Evolutionary conservation across 169 alveolate genomes (phyloP).

Genomic region (Perkinsus olseni): DNA sequence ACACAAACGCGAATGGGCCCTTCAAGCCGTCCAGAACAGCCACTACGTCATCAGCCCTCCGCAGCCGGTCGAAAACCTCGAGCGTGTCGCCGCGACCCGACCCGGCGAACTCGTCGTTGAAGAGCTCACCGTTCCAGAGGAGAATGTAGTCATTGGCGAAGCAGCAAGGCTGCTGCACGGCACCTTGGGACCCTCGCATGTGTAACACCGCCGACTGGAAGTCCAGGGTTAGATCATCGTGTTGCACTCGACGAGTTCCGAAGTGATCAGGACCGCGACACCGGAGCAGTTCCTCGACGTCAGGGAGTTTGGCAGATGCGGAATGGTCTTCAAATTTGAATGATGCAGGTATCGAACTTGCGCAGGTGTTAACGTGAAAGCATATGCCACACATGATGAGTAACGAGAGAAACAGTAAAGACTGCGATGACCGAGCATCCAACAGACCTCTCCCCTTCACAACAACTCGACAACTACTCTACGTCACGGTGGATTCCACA

Average conservation of each 20-base stretch:
- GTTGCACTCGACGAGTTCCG: not conserved
- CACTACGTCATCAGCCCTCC: not conserved
- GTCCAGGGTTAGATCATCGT: not conserved
- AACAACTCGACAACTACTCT: no score
- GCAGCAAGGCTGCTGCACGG: not conserved
- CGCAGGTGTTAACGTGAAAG: not conserved
- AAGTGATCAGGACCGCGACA: not conserved
- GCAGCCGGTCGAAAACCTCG: not conserved
- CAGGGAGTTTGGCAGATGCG: not conserved
- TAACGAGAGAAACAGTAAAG: not conserved
- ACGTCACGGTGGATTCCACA: no score
- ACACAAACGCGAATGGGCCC: conserved; percentile 11
- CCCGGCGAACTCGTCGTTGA: not conserved
- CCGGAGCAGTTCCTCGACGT: not conserved
- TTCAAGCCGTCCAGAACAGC: not conserved
- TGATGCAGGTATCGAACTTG: not conserved
- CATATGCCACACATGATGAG: not conserved
- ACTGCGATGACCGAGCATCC: no score
- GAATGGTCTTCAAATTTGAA: not conserved
- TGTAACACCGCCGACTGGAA: not conserved
- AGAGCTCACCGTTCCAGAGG: not conserved
- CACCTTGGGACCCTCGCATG: not conserved
- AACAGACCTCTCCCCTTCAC: no score
- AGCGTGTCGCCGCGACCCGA: not conserved
- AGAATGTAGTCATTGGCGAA: not conserved